Evolutionary conservation across 2,329 filamentous ascomycete species (phyloP), one percentile per base, ranked within the genome.

Genomic region (Monosporascus sp.): DNA sequence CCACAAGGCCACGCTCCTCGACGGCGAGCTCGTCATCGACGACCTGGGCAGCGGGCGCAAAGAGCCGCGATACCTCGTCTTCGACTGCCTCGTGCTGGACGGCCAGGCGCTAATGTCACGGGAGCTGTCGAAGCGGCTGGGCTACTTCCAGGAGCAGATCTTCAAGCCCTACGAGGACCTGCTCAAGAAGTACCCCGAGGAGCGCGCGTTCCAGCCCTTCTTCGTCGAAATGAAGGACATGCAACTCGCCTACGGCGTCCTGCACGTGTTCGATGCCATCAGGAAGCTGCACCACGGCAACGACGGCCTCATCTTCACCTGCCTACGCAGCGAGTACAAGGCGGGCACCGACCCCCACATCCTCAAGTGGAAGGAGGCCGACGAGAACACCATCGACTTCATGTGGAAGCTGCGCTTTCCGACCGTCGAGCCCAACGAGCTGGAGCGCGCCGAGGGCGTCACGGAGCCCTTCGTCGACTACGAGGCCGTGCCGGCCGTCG

Each of bases 301-400:
- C 69, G 94, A 99, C 69, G 94, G 94, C 6, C 80, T 99, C 47
- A 96, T 99, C 66, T 99, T 97, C 72, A 97, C 94, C n/a, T 96
- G 93, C 73, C 85, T 89, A 58, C 87, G 85, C 63, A 91, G 89
- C 19, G 81, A 87, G 9, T 99, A 99, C 75, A 86, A 87, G 63
- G 87, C 88, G 60, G 94, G 94, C 60, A 99, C 94, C 14, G 94
- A 99, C 71, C 83, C 84, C 49, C 87, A 96, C 69, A 99, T 97
- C 58, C 77, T 99, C 40, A 99, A 99, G 71, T 99, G 94, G 94
- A 99, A 99, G 73, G 91, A 93, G 0, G 90, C 91, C 4, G 80
- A 89, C 60, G 94, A 99, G 70, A 99, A 99, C 74, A 96, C 91
- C 0, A 85, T 99, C 61, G 94, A 99, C 69, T 97, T 96, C 70